Conservation (phyloP, 768 basidiomycete genomes). For the Chiua virens region DNA sequence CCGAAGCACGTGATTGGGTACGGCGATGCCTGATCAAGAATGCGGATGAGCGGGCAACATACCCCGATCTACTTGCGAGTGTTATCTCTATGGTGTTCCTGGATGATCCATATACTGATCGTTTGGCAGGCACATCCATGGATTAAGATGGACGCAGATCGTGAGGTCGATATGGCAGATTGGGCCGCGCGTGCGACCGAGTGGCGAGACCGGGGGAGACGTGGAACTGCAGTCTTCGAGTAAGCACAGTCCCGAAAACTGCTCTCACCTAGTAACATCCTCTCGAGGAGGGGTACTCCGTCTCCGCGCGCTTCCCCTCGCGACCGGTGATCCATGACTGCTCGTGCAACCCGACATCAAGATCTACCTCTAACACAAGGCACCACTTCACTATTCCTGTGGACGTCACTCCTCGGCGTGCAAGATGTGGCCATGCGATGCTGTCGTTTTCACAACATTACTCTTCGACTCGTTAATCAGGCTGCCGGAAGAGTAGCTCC, state of each 20-base stretch:
- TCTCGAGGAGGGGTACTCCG: conserved; percentile 16
- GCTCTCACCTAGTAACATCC: conserved; percentile 8
- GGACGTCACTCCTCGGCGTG: background rate
- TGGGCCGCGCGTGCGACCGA: conserved; percentile 69
- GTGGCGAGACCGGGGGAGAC: conserved; percentile 32
- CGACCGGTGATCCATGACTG: conserved; percentile 18
- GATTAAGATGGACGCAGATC: conserved; percentile 56
- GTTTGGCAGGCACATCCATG: conserved; percentile 69
- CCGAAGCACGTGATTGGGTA: conserved; percentile 79
- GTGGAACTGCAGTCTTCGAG: conserved; percentile 20
- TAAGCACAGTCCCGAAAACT: conserved; percentile 15
- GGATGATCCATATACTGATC: background rate
- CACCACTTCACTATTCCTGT: background rate
- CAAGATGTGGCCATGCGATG: background rate
- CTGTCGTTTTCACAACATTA: background rate
- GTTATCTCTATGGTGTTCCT: background rate
- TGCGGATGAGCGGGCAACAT: conserved; percentile 76
- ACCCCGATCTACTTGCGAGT: conserved; percentile 75
- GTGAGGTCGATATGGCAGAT: conserved; percentile 77
- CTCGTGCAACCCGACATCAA: background rate
- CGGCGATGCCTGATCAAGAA: conserved; percentile 77
- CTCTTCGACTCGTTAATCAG: background rate
- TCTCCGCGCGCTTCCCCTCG: conserved; percentile 24
- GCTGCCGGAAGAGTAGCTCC: background rate
- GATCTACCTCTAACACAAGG: conserved; percentile 1